phyloP scores from a whole-genome alignment of 495 filamentous ascomycete species.

The Penicillium canariense region DNA sequence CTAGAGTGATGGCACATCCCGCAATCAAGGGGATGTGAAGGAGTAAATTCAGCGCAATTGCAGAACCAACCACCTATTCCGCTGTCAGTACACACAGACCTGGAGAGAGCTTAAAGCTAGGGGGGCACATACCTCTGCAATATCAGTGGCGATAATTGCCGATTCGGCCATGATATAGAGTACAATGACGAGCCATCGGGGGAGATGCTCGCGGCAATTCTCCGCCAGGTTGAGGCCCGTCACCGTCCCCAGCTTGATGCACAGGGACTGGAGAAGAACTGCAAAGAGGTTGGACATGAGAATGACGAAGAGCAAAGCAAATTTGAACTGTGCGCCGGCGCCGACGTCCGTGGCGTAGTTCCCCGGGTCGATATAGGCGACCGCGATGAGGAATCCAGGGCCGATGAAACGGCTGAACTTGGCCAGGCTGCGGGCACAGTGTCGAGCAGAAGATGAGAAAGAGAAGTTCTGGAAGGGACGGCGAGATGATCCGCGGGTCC shows the following conservation, averaged over 20 bases:
- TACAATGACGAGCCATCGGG: conserved; percentile 70
- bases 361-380: conserved; percentile 78
- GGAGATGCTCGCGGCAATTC: conserved; percentile 72
- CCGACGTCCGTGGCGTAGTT: conserved; percentile 86
- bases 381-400: conserved; percentile 80
- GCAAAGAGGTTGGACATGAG: conserved; percentile 82
- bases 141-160: conserved; percentile 85
- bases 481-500: conserved; percentile 39
- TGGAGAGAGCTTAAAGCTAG: background rate
- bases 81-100: background rate
- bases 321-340: conserved; percentile 63
- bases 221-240: conserved; percentile 80
- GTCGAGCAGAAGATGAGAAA: conserved; percentile 16
- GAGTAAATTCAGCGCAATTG: conserved; percentile 85
- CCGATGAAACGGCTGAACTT: conserved; percentile 79
- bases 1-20: conserved; percentile 81
- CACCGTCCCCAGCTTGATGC: conserved; percentile 81
- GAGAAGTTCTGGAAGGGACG: conserved; percentile 29
- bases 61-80: conserved; percentile 77
- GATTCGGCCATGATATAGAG: conserved; percentile 75
- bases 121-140: conserved; percentile 64
- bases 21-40: conserved; percentile 78
- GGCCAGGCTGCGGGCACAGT: conserved; percentile 37
- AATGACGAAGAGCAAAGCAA: conserved; percentile 74
- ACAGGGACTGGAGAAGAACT: conserved; percentile 77